A percentile compares a stretch with the other conserved stretches of the same genome.
These are phyloP conservation scores for Chloris gayana DNA, from an alignment of 176 grass and related monocot species.

Conservation along the genomic window DNA sequence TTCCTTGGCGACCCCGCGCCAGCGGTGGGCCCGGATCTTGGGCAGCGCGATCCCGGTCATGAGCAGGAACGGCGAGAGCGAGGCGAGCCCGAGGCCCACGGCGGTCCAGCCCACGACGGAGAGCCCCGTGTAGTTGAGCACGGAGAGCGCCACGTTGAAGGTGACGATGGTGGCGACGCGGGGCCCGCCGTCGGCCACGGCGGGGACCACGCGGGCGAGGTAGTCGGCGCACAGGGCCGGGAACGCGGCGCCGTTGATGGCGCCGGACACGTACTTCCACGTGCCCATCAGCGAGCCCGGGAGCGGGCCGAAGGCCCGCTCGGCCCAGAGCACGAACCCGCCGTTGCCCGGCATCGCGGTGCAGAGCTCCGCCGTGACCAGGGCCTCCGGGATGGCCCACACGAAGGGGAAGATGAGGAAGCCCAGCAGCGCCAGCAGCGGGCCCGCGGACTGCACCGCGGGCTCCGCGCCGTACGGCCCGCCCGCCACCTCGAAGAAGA, in stretches of 20 bases:
- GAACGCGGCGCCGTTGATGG: slow-evolving; percentile 82
- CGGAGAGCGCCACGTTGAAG: slow-evolving; percentile 58
- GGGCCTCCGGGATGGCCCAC: slow-evolving; percentile 74
- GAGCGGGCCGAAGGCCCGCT: slow-evolving; percentile 68
- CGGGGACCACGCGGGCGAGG: slow-evolving; percentile 57
- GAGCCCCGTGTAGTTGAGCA: slow-evolving; percentile 72
- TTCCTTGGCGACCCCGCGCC: slow-evolving; percentile 38
- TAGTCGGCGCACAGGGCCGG: slow-evolving; percentile 76
- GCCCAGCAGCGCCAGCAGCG: slow-evolving; percentile 62
- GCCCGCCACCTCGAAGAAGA: slow-evolving; percentile 87
- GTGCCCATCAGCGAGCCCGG: slow-evolving; percentile 70
- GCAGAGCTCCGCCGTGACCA: slow-evolving; percentile 79
- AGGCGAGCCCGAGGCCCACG: slow-evolving; percentile 54
- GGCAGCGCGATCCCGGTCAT: slow-evolving; percentile 67
- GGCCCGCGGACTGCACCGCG: slow-evolving; percentile 62
- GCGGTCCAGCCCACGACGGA: slow-evolving; percentile 74
- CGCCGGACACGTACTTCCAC: slow-evolving; percentile 80
- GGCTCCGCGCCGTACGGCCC: slow-evolving; percentile 80
- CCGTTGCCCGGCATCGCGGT: slow-evolving; percentile 80
- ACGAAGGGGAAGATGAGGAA: slow-evolving; percentile 78
- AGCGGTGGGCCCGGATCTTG: slow-evolving; percentile 51
- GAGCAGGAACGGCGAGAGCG: slow-evolving; percentile 68
- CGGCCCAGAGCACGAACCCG: slow-evolving; percentile 83
- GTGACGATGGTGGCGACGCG: slow-evolving; percentile 48
- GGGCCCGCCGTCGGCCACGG: slow-evolving; percentile 20